A percentile compares a stretch with the other conserved stretches of the same genome.
These are phyloP conservation scores for Backusella tarrabulga DNA, from an alignment of 192 early-diverging fungal genomes.

Conservation along the genomic window DNA sequence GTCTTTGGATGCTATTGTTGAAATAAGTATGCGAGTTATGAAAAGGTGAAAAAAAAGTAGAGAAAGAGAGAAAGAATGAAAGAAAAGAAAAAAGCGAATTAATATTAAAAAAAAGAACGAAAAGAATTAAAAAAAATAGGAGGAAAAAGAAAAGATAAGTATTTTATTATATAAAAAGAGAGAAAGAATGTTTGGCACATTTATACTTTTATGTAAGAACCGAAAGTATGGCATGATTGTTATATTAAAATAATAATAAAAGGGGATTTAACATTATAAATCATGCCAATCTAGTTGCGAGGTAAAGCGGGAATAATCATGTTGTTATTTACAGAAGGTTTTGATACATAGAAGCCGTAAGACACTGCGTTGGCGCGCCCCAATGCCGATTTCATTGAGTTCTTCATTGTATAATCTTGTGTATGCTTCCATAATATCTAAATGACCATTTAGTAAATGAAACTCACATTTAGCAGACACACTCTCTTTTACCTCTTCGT, in stretches of 20 bases:
- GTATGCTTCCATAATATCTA: slow-evolving; percentile 16
- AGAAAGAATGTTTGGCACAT: neutral
- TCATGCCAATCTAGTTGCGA: slow-evolving; percentile 4
- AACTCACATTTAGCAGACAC: too few relatives aligned
- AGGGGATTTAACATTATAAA: neutral
- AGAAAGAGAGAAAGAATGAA: neutral
- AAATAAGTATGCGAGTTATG: neutral
- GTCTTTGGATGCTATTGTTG: neutral
- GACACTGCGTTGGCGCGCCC: neutral
- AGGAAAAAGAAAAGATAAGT: neutral
- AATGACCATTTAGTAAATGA: too few relatives aligned
- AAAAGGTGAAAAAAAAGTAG: neutral
- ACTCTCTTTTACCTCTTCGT: neutral
- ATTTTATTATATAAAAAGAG: neutral
- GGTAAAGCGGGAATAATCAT: slow-evolving; percentile 21
- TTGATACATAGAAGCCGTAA: slow-evolving; percentile 12
- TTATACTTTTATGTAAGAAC: slow-evolving; percentile 1
- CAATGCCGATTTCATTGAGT: slow-evolving; percentile 12
- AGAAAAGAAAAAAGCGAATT: neutral
- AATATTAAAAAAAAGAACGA: neutral
- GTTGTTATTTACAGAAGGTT: slow-evolving; percentile 22
- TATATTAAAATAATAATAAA: neutral
- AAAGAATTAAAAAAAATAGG: neutral
- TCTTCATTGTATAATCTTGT: slow-evolving; percentile 22
- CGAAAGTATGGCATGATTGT: slow-evolving; percentile 5